Evolutionary conservation across 495 filamentous ascomycete genomes (phyloP), one percentile per base, ranked within the genome.

Genomic region (Antarctomyces pellizariae): DNA sequence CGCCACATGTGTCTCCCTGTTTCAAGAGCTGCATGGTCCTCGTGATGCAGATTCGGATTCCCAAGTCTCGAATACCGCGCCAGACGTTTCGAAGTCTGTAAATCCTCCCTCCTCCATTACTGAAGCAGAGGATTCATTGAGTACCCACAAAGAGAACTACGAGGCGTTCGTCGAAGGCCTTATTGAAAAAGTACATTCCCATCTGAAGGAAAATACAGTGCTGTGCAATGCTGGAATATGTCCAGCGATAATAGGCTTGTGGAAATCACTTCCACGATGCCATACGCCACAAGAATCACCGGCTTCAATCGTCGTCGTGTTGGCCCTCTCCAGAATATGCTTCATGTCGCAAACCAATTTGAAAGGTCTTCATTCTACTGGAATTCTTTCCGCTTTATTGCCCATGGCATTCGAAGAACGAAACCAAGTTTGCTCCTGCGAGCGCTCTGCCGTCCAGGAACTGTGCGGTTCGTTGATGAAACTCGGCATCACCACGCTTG

Each of bases 341-440:
- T 51, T 49, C 9, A 46, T 64, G 18, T 90, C 77, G 7, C 63
- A 66, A 28, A 60, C 64, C 45, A 95, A 91, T 46, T 52, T 79
- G 22, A 59, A 67, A 28, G 68, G 70, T 27, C 49, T 91, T 25
- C 80, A 92, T 50, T 54, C 64, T 25, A 79, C 78, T 12, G 74
- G 73, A 4, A 60, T 82, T 27, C 47, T 92, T 15, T 74, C 65
- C 18, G 59, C 61, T 13, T 63, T 90, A 24, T 49, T 95, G 3
- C 64, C 59, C n/a, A 37, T 69, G 24, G 45, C 78, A 24, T 75
- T 84, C 39, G 57, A 49, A 22, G 25, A 38, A 12, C 34, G 63
- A 24, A 45, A 49, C 13, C 37, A 41, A 23, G 42, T 64, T 5
- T 51, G 57, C 1, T 48, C 52, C 15, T 34, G 37, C 2, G 71